Evolutionary conservation across 768 basidiomycete genomes (phyloP).

Genomic region (Artomyces pyxidatus): DNA sequence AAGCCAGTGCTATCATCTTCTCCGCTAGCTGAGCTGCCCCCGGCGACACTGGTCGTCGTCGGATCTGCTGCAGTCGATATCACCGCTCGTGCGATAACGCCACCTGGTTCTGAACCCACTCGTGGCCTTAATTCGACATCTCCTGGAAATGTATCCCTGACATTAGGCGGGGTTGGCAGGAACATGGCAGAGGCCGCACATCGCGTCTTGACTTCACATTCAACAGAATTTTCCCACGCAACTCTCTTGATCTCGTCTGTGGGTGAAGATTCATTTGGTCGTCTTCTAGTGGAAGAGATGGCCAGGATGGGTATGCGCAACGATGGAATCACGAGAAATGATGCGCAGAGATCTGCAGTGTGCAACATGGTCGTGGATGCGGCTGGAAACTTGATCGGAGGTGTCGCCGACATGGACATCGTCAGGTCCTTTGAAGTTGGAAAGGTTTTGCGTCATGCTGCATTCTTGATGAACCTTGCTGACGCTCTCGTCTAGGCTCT

Average conservation of each 20-base stretch:
- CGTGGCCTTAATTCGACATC: conserved; percentile 59
- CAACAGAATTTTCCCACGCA: conserved; percentile 18
- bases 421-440: conserved; percentile 39
- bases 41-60: conserved; percentile 56
- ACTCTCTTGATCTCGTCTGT: conserved; percentile 68
- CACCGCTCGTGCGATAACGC: conserved; percentile 44
- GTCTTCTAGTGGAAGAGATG: conserved; percentile 52
- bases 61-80: conserved; percentile 91
- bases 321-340: conserved; percentile 58
- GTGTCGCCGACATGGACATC: conserved; percentile 88
- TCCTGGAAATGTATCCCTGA: conserved; percentile 66
- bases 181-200: conserved; percentile 91
- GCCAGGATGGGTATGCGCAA: conserved; percentile 62
- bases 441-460: conserved; percentile 25
- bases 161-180: conserved; percentile 87
- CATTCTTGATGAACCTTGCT: background rate
- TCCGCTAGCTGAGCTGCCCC: too few relatives aligned
- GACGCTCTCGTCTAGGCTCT: conserved; percentile 34
- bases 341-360: conserved; percentile 52
- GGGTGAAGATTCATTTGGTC: conserved; percentile 72
- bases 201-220: conserved; percentile 39
- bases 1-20: too few relatives aligned
- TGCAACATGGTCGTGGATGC: conserved; percentile 82
- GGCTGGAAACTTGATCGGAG: conserved; percentile 65
- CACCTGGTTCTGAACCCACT: conserved; percentile 20